Evolutionary conservation across 2,329 filamentous ascomycete genomes (phyloP), one percentile per base, ranked within the genome.

Genomic region (Cercospora janseana): DNA sequence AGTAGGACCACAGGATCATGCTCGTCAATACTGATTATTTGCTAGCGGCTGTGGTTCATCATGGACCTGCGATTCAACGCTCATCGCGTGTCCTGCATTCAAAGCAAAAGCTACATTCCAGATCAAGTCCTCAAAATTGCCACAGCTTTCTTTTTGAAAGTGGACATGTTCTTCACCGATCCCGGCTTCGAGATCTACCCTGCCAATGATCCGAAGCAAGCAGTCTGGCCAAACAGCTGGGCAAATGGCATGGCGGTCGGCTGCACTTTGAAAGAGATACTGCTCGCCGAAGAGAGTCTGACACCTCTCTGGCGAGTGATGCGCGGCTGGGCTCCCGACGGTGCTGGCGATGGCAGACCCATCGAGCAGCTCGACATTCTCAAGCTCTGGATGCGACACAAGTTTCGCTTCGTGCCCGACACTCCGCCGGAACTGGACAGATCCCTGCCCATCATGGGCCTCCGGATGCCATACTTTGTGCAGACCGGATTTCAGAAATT

Each of bases 91-190:
- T 71, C 71, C 1, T 70, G 85, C 4, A 66, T 88, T 4, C 72
- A 72, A 23, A 80, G 80, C 64, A 45, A 46, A 7, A 57, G 61
- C 0, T 72, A 83, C 40, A 86, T 86, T 76, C 71, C 75, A 7
- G 72, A 85, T 49, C 52, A 65, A 3, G 81, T 88, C 61, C 66
- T 93, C 7, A 79, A 80, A 62, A 74, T 79, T 43, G 75, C 79
- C 2, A 79, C 82, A 35, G 67, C 84, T 52, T 83, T 92, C 70
- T 72, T 88, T 57, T 63, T 87, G 55, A 91, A 92, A 70, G 76
- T 93, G 12, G 77, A 81, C 61, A 81, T 90, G 79, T 75, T 76
- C 46, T 82, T 88, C 67, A 80, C 79, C 50, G 78, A 87, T 56
- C 85, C 86, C 0, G 64, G 80, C 18, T 75, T 52, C 23, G 40